Conservation (phyloP, 1,284 basidiomycete species). For the Butyriboletus appendiculatus region DNA sequence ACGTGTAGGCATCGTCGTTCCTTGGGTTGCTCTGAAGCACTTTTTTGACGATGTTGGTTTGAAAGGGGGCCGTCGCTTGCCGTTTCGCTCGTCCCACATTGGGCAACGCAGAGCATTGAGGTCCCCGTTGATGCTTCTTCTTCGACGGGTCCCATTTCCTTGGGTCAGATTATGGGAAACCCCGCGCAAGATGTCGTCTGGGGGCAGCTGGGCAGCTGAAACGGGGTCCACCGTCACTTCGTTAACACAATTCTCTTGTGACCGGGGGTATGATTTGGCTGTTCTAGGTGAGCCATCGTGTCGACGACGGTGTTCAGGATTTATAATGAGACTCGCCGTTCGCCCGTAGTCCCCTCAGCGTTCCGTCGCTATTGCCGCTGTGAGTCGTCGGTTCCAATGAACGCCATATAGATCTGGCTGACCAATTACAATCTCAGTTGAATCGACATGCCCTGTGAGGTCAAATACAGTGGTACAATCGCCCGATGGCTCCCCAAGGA, state of each 20-base stretch:
- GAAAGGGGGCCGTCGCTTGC: not conserved
- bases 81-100: not conserved
- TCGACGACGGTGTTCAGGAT: not conserved
- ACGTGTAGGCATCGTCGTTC: too few species aligned
- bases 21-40: too few species aligned
- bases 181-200: not conserved
- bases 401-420: not conserved
- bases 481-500: constrained; percentile 22
- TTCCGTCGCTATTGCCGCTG: not conserved
- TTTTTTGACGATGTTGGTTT: too few species aligned
- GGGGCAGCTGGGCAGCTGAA: not conserved
- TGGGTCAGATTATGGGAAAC: not conserved
- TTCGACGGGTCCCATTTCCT: not conserved
- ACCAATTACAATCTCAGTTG: not conserved
- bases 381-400: not conserved
- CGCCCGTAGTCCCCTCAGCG: too few species aligned
- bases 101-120: not conserved
- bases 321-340: too few species aligned
- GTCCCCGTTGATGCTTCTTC: not conserved
- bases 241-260: not conserved
- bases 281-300: not conserved
- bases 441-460: constrained; percentile 9
- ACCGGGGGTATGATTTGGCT: not conserved
- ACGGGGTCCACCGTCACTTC: not conserved
- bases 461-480: constrained; percentile 1